Evolutionary conservation across 2,329 filamentous ascomycete genomes (phyloP).

Genomic region (Canariomyces notabilis): DNA sequence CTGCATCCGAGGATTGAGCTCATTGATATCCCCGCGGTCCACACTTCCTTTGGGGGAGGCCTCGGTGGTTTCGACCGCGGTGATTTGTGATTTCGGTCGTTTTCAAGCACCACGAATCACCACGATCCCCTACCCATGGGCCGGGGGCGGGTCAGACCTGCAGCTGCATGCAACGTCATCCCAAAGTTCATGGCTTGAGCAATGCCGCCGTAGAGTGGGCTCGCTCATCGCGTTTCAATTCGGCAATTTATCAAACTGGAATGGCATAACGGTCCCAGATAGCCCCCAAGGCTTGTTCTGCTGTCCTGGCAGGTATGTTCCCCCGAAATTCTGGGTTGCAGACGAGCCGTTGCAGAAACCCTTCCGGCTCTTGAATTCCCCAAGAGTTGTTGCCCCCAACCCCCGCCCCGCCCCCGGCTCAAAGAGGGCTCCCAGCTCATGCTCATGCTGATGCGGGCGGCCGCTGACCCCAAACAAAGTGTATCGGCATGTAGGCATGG

Average conservation of each 20-base stretch:
- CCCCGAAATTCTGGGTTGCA: neutral
- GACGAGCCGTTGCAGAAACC: neutral
- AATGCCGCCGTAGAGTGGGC: constrained; percentile 3
- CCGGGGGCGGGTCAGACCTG: constrained; percentile 3
- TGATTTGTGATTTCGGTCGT: neutral
- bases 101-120: neutral
- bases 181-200: neutral
- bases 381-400: neutral
- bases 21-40: too few relatives aligned
- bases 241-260: constrained; percentile 1
- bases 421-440: neutral
- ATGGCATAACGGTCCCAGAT: neutral
- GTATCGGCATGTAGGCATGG: constrained; percentile 41
- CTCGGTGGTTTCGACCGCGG: neutral
- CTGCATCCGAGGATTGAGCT: too few relatives aligned
- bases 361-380: neutral
- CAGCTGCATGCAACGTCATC: constrained; percentile 6
- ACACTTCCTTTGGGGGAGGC: neutral
- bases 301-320: neutral
- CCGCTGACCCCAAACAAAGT: constrained; percentile 43
- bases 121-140: neutral
- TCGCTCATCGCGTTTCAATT: constrained; percentile 6
- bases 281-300: neutral
- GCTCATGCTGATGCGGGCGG: constrained; percentile 20
- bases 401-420: too few relatives aligned